These are phyloP conservation scores for Calonectria pteridis DNA, from an alignment of 2,329 filamentous ascomycete species.

Conservation along the genomic window DNA sequence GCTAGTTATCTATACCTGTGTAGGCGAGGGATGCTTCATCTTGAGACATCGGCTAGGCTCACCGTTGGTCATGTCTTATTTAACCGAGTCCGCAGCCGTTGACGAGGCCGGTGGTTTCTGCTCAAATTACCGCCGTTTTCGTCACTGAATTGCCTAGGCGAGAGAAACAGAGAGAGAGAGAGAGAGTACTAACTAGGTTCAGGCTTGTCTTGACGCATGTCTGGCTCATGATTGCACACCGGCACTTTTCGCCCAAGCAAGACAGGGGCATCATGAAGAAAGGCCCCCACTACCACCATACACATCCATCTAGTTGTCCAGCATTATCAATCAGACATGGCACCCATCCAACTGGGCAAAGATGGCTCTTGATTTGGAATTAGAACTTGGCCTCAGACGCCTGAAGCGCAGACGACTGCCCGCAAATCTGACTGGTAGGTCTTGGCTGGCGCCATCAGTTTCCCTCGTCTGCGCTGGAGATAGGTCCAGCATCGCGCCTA, in stretches of 20 bases:
- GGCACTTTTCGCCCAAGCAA: not conserved
- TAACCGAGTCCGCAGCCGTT: not conserved
- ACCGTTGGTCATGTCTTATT: not conserved
- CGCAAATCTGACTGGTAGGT: not conserved
- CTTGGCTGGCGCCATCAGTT: not conserved
- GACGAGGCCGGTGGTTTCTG: not conserved
- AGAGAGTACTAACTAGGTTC: not conserved
- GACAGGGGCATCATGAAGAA: not conserved
- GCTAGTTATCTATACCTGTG: not conserved
- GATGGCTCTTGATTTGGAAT: not conserved
- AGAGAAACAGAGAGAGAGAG: too few relatives aligned
- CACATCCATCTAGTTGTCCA: not conserved
- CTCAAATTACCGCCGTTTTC: not conserved
- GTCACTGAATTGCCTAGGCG: not conserved
- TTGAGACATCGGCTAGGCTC: not conserved
- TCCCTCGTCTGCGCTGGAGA: not conserved
- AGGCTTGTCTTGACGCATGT: not conserved
- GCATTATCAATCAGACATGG: not conserved
- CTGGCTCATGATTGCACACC: not conserved
- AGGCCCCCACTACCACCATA: not conserved
- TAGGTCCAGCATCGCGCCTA: slow-evolving; percentile 6
- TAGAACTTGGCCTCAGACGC: not conserved
- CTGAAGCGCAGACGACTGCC: not conserved
- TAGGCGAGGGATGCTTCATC: not conserved
- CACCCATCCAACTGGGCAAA: not conserved